Base-by-base conservation (phyloP, 495 filamentous ascomycete species). In the Trichoderma erinaceum region DNA sequence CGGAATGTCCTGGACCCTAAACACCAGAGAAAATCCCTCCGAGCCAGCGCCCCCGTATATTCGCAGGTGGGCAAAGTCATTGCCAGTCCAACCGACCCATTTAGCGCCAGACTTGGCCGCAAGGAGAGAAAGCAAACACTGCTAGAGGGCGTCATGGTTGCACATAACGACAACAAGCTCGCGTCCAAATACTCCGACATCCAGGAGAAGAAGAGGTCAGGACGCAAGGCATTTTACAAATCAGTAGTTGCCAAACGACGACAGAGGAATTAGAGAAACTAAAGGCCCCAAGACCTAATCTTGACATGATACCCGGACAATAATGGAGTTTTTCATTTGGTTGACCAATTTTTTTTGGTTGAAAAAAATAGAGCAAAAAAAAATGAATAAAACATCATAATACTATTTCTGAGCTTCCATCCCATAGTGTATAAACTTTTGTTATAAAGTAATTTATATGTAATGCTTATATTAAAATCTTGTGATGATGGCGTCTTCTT, bases 51-150 rank as follows among this genome's bases (percentile, higher is more conserved):
- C 3, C 95, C 95, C 8, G 84, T 92, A 68, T 97, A 88, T 75
- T 93, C 89, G 32, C 91, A 96, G 70, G 87, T 97, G 27, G 95
- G 95, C 61, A 96, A 90, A 3, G 87, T 98, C 66, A 85, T 97
- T 44, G 87, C 96, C 71, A 94, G 93, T 0, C 91, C 93, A 23
- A 92, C 92, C 0, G 95, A 99, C 71, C 96, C 89, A 79, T 90
- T 86, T 79, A 92, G 83, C 70, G 83, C 84, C 18, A 86, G 95
- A 25, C 83, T 98, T 44, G 83, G 85, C 38, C 95, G 93, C 76
- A 96, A 90, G 77, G 90, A 98, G 73, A 84, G 91, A 69, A 97
- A 96, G 81, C 86, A 84, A 70, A 97, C 91, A 4, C 90, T 99
- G 69, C 89, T 94, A n/a, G 92, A 96, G 68, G 92, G 97, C 73